Conservation (phyloP, 2,329 filamentous ascomycete genomes). For the Kalmusia sp. region DNA sequence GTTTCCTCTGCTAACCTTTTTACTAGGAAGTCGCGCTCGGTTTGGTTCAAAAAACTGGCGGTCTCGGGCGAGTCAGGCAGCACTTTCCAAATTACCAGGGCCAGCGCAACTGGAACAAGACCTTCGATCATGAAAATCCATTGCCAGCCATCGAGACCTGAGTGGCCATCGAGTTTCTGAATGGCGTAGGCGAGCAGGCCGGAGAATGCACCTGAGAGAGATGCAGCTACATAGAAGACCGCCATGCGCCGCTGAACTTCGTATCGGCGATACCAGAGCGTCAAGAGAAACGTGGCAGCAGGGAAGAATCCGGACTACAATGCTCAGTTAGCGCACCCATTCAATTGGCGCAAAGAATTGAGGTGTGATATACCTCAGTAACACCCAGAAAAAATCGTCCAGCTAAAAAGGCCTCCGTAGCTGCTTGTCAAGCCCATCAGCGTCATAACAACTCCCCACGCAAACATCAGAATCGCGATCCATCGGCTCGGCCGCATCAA, state of each 20-base stretch:
- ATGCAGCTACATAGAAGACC: constrained; percentile 43
- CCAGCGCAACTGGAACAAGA: constrained; percentile 44
- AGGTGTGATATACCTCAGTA: constrained; percentile 38
- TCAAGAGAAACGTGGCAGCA: constrained; percentile 61
- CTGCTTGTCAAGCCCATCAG: constrained; percentile 55
- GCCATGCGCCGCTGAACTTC: constrained; percentile 46
- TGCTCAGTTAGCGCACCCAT: constrained; percentile 15
- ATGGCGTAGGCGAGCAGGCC: constrained; percentile 45
- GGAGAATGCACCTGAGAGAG: constrained; percentile 43
- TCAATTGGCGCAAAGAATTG: not conserved
- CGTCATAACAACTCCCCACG: constrained; percentile 51
- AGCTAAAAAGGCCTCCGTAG: constrained; percentile 56
- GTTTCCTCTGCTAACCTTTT: constrained; percentile 51
- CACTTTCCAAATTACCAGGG: constrained; percentile 59
- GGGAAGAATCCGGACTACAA: constrained; percentile 65
- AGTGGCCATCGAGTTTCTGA: constrained; percentile 37
- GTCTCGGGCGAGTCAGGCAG: constrained; percentile 58
- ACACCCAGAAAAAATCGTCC: constrained; percentile 53
- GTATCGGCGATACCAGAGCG: constrained; percentile 44
- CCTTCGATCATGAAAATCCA: constrained; percentile 42
- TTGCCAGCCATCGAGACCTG: constrained; percentile 39
- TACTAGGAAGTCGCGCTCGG: constrained; percentile 42
- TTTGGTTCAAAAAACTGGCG: constrained; percentile 46
- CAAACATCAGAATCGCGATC: constrained; percentile 49
- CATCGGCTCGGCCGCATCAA: constrained; percentile 49